phyloP scores from a whole-genome alignment of 2,329 filamentous ascomycete genomes.

The Anthostomella pinea region DNA sequence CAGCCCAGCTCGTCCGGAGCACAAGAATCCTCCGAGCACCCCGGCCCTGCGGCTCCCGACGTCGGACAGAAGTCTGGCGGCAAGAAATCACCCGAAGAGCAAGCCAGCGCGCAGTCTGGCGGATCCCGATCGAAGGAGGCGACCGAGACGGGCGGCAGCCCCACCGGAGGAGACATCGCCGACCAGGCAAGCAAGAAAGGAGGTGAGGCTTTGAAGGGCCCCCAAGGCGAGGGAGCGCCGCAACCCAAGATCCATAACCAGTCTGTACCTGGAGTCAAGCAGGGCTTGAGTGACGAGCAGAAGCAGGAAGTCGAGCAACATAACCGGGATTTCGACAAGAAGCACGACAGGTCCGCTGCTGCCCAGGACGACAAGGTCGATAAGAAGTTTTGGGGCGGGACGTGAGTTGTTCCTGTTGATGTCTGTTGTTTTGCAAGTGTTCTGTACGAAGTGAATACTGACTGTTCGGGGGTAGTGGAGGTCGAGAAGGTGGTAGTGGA shows the following conservation, averaged over 20 bases:
- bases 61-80: conserved; percentile 35
- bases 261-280: conserved; percentile 36
- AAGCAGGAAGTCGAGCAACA: conserved; percentile 56
- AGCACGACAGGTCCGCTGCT: conserved; percentile 44
- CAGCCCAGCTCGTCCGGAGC: conserved; percentile 32
- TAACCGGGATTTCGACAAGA: conserved; percentile 55
- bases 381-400: conserved; percentile 51
- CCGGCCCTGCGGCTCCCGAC: conserved; percentile 39
- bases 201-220: conserved; percentile 33
- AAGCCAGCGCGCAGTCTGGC: conserved; percentile 37
- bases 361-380: conserved; percentile 51
- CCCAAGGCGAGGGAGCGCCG: conserved; percentile 32
- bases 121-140: conserved; percentile 39
- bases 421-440: conserved; percentile 2
- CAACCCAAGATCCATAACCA: conserved; percentile 53
- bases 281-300: conserved; percentile 47
- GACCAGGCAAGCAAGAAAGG: conserved; percentile 26
- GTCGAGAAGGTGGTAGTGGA: conserved; percentile 6
- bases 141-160: conserved; percentile 34
- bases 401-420: conserved; percentile 30
- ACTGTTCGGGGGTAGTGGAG: conserved; percentile 12
- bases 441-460: conserved; percentile 6
- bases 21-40: conserved; percentile 39
- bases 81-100: conserved; percentile 28
- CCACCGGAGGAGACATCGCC: conserved; percentile 28